These are phyloP conservation scores for Zychaea mexicana DNA, from an alignment of 371 early-diverging fungal genomes.

Conservation along the genomic window DNA sequence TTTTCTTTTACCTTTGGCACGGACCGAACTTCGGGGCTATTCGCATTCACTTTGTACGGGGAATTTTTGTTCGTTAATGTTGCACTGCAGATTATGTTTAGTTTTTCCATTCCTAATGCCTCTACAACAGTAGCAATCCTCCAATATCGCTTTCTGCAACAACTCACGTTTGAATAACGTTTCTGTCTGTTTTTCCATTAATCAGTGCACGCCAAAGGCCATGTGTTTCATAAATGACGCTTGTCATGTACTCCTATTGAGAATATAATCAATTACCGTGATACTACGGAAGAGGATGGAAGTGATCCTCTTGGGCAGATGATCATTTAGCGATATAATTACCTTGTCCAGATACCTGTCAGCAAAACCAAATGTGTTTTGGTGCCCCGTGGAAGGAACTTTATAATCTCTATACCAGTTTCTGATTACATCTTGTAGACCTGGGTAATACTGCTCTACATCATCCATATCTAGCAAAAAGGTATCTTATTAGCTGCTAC, in stretches of 20 bases:
- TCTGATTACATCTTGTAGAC: neutral
- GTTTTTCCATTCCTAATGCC: neutral
- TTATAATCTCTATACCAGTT: conserved; percentile 10
- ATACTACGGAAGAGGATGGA: too few relatives aligned
- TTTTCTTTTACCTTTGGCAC: conserved; percentile 7
- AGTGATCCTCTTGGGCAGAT: too few relatives aligned
- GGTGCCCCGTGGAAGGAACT: conserved; percentile 1
- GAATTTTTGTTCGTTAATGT: neutral
- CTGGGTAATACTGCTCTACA: conserved; percentile 4
- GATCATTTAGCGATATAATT: too few relatives aligned
- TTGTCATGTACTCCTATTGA: neutral
- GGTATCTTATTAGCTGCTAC: too few relatives aligned
- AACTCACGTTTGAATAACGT: neutral
- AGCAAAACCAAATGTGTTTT: conserved; percentile 4
- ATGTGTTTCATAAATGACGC: neutral
- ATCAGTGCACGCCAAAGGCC: conserved; percentile 7
- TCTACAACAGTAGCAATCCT: neutral
- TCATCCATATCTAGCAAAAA: conserved; percentile 7
- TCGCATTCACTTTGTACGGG: neutral
- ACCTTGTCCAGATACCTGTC: conserved; percentile 4
- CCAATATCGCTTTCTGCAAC: neutral
- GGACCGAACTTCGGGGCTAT: neutral
- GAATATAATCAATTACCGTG: too few relatives aligned
- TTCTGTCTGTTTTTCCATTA: conserved; percentile 3
- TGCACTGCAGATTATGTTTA: neutral